Base-by-base conservation (phyloP, 2,329 filamentous ascomycete species). In the Penicillium sp. region DNA sequence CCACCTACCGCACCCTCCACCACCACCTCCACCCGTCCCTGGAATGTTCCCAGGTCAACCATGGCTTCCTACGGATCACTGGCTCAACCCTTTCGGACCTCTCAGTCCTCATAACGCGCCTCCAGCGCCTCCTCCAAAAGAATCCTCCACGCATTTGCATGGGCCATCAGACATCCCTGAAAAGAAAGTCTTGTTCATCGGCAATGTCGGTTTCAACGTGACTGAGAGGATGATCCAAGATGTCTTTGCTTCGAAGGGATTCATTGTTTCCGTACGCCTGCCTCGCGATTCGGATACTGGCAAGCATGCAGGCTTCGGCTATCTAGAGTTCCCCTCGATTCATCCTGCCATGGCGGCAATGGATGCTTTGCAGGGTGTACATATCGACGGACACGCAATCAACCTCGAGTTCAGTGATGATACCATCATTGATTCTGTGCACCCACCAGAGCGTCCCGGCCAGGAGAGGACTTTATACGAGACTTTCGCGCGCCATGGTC, bases 241-340 rank as follows among this genome's bases (percentile, higher is more conserved):
- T 60, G 75, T 78, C 9, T 77, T 80, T 62, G 70, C 72, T 42
- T 73, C 75, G 2, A 73, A 75, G 56, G 76, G 77, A 0, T 79
- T 78, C 51, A 59, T 76, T 28, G 75, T 75, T 24, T 64, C 72
- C 17, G 76, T 79, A 17, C 66, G 75, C 51, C 68, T 80, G 42
- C 73, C 76, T 1, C 64, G 70, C 38, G 77, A 79, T 60, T 65
- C 69, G 13, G 63, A 61, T 17, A 74, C 76, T 19, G 68, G 70
- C 13, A 72, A 68, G 59, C 77, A 80, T 62, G 74, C 73, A 53
- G 78, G 78, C 17, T 80, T 80, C 67, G 77, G 77, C 30, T 80
- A 79, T 60, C 59, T 79, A 13, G 61, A 69, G 56, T 80, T 80
- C 55, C 71, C 72, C 26, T 76, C 76, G 1, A 65, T 65, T 10